These are phyloP conservation scores for Colletotrichum lindemuthianum DNA, from an alignment of 2,329 filamentous ascomycete species.

Conservation along the genomic window DNA sequence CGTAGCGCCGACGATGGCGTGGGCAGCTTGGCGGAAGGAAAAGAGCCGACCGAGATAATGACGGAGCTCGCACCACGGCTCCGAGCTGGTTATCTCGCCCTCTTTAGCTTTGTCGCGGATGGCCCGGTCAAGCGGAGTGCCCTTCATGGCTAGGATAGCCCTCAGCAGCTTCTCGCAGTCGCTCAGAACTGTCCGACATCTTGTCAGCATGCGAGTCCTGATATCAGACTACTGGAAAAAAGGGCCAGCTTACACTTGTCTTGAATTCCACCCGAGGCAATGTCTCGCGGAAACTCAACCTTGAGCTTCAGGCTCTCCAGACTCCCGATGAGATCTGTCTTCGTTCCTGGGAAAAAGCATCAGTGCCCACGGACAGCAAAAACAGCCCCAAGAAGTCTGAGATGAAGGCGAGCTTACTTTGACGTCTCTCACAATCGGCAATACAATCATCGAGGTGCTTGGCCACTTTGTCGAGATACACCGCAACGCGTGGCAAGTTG, in stretches of 20 bases:
- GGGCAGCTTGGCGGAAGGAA: constrained; percentile 37
- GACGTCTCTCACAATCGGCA: neutral
- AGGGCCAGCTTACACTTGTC: constrained; percentile 3
- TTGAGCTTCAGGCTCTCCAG: neutral
- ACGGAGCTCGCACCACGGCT: constrained; percentile 44
- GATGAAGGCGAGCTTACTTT: neutral
- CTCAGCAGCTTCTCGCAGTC: constrained; percentile 16
- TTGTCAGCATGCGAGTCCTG: neutral
- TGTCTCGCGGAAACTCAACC: neutral
- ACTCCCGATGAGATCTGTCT: neutral
- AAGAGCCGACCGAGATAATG: constrained; percentile 42
- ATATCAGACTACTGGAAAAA: neutral
- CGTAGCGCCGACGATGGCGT: constrained; percentile 38
- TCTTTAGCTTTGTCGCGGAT: constrained; percentile 12
- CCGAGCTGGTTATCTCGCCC: constrained; percentile 28
- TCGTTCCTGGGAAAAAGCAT: no score
- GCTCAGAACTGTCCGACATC: neutral
- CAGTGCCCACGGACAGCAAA: no score
- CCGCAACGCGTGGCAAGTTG: constrained; percentile 9
- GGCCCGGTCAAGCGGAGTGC: constrained; percentile 10
- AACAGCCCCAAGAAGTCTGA: no score
- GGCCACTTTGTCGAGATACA: constrained; percentile 1
- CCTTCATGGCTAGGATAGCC: neutral
- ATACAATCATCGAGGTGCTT: neutral
- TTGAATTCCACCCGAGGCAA: neutral